These are phyloP conservation scores for Hysterangium stoloniferum DNA, from an alignment of 768 basidiomycete genomes.

Conservation along the genomic window DNA sequence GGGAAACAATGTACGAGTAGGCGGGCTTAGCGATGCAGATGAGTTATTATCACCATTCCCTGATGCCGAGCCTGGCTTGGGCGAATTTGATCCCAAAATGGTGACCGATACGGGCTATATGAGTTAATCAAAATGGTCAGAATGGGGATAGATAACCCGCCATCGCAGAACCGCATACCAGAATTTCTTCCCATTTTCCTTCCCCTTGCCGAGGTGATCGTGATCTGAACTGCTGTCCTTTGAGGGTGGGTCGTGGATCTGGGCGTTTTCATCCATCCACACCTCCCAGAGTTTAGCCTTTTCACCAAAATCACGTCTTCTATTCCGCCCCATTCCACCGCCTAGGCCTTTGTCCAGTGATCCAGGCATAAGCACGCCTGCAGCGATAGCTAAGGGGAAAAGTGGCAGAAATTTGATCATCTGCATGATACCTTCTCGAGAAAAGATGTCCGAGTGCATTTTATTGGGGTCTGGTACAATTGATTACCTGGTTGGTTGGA, in stretches of 20 bases:
- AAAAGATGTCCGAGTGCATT: too few relatives aligned
- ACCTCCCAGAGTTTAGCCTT: slow-evolving; percentile 1
- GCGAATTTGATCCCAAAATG: not conserved
- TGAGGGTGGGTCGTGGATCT: not conserved
- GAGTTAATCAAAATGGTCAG: not conserved
- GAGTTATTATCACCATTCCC: not conserved
- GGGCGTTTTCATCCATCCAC: not conserved
- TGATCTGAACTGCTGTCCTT: not conserved
- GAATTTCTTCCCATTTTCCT: not conserved
- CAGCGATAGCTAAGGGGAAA: slow-evolving; percentile 4
- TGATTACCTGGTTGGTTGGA: too few relatives aligned
- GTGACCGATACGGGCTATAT: slow-evolving; percentile 5
- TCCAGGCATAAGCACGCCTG: slow-evolving; percentile 3
- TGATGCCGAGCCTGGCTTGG: not conserved
- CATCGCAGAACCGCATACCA: too few relatives aligned
- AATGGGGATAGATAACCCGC: too few relatives aligned
- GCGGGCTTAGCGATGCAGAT: too few relatives aligned
- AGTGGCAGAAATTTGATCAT: too few relatives aligned
- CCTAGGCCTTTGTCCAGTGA: slow-evolving; percentile 6
- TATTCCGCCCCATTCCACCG: not conserved
- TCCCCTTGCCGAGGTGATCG: not conserved
- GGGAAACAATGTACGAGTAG: too few relatives aligned
- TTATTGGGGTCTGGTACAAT: too few relatives aligned
- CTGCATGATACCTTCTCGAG: too few relatives aligned
- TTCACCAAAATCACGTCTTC: slow-evolving; percentile 2